Evolutionary conservation across 306 rosid species (phyloP).

Genomic region (Dryas alaskensis): DNA sequence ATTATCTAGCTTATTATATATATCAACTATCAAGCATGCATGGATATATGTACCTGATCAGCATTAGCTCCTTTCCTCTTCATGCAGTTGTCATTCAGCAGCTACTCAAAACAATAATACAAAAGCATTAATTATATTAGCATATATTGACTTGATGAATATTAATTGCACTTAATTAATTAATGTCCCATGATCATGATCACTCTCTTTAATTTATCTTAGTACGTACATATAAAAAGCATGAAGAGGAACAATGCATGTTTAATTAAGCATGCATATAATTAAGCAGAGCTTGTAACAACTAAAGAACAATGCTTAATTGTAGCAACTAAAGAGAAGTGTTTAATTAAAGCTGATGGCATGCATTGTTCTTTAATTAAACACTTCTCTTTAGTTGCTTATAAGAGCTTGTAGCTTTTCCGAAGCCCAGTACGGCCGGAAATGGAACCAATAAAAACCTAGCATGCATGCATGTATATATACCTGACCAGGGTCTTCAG

Average conservation of each 20-base stretch:
- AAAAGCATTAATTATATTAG: slow-evolving; percentile 17
- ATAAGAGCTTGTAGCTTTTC: no score
- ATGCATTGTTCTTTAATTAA: no score
- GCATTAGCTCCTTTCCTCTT: slow-evolving; percentile 63
- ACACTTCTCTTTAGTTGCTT: no score
- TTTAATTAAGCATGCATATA: no score
- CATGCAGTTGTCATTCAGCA: slow-evolving; percentile 73
- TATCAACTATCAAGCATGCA: background rate
- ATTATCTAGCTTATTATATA: no score
- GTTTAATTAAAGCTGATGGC: no score
- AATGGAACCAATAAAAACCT: background rate
- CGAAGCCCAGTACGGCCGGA: no score
- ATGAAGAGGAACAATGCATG: no score
- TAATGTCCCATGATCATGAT: background rate
- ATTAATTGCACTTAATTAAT: background rate
- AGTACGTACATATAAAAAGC: no score
- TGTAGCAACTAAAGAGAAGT: no score
- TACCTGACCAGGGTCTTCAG: slow-evolving; percentile 99
- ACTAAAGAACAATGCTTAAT: no score
- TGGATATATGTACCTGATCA: slow-evolving; percentile 36
- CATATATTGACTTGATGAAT: background rate
- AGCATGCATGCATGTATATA: slow-evolving; percentile 2
- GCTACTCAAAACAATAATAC: slow-evolving; percentile 35
- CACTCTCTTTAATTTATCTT: background rate
- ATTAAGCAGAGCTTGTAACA: no score